Conservation (phyloP, 2,329 filamentous ascomycete genomes). For the Claviceps humidiphila region DNA sequence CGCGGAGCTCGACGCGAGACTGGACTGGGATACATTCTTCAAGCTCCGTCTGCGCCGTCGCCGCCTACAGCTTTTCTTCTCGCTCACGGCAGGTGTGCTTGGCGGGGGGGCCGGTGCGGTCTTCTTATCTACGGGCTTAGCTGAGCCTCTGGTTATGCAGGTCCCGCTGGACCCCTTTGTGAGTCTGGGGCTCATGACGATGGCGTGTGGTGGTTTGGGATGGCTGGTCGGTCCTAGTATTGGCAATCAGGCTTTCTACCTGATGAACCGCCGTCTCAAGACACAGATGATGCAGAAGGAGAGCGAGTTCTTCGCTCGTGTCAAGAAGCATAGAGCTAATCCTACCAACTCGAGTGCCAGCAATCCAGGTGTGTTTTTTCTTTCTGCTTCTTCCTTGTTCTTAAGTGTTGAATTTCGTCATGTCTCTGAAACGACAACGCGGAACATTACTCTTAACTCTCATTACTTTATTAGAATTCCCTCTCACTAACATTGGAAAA, state of each 20-base stretch:
- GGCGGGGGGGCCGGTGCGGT: conserved; percentile 50
- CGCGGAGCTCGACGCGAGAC: conserved; percentile 12
- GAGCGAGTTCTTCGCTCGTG: conserved; percentile 79
- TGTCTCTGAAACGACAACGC: no score
- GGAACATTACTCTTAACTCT: no score
- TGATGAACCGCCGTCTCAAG: conserved; percentile 58
- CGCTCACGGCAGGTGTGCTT: conserved; percentile 48
- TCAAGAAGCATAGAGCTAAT: conserved; percentile 87
- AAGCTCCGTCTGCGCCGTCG: conserved; percentile 74
- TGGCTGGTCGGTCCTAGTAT: conserved; percentile 80
- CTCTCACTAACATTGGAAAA: conserved; percentile 9
- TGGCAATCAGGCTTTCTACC: conserved; percentile 67
- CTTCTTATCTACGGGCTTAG: conserved; percentile 56
- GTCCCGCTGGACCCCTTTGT: conserved; percentile 81
- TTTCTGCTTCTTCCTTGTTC: no score
- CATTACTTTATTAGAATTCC: no score
- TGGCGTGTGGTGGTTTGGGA: conserved; percentile 64
- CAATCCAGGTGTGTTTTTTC: conserved; percentile 51
- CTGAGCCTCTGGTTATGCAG: conserved; percentile 56
- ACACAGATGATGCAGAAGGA: conserved; percentile 76
- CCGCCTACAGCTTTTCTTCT: conserved; percentile 69
- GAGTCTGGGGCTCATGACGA: conserved; percentile 66
- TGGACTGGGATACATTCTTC: conserved; percentile 91
- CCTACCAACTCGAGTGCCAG: conserved; percentile 76
- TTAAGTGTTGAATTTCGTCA: no score